Evolutionary conservation across 1,284 basidiomycete species (phyloP).

Genomic region (Microbotryomycetes sp.): DNA sequence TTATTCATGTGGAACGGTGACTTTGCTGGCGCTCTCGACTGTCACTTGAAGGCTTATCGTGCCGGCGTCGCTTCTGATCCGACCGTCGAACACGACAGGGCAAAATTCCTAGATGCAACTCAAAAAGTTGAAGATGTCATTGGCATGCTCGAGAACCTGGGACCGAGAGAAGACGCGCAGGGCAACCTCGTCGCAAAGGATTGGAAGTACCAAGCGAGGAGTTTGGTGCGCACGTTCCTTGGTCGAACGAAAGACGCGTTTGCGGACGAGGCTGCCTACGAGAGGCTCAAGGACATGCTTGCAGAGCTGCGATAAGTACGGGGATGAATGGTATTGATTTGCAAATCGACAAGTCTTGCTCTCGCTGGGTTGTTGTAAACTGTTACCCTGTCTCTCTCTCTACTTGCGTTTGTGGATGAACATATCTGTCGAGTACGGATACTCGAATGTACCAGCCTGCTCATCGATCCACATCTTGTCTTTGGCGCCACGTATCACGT

Average conservation of each 20-base stretch:
- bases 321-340: background rate
- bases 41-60: conserved; percentile 76
- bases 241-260: conserved; percentile 62
- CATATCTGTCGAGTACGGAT: conserved; percentile 19
- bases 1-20: conserved; percentile 65
- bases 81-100: conserved; percentile 56
- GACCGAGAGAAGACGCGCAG: conserved; percentile 48
- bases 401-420: conserved; percentile 13
- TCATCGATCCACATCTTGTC: conserved; percentile 31
- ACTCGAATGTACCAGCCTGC: conserved; percentile 28
- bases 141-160: conserved; percentile 72
- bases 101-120: conserved; percentile 64
- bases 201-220: conserved; percentile 81
- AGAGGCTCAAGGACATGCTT: conserved; percentile 52
- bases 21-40: conserved; percentile 54
- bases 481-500: conserved; percentile 15
- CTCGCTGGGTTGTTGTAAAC: too few species aligned
- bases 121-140: conserved; percentile 72
- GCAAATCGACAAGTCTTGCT: too few species aligned
- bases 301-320: conserved; percentile 40
- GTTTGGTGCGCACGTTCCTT: conserved; percentile 80
- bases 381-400: too few species aligned
- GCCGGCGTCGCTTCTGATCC: conserved; percentile 59
- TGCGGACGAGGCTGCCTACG: conserved; percentile 80
- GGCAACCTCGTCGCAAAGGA: conserved; percentile 44